phyloP scores from a whole-genome alignment of 208 protist genomes.

The Leishmania martiniquensis region DNA sequence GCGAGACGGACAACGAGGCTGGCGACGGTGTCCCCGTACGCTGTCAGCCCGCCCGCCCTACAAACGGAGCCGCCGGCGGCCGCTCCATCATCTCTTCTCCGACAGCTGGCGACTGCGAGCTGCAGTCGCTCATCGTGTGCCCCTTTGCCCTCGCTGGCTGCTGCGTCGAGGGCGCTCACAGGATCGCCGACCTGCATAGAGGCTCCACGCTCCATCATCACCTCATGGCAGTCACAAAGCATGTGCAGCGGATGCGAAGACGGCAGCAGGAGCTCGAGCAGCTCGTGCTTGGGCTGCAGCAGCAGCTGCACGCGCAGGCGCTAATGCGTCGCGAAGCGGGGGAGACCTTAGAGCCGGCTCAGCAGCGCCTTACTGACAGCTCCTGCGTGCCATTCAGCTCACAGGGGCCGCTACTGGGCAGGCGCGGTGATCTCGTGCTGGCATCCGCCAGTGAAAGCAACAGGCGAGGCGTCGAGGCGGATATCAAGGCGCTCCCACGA shows the following conservation, averaged over 20 bases:
- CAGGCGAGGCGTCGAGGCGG: too few relatives aligned
- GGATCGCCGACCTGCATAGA: slow-evolving; percentile 24
- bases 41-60: background rate
- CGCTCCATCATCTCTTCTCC: background rate
- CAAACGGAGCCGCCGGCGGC: background rate
- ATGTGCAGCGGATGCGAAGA: slow-evolving; percentile 23
- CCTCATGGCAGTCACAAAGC: slow-evolving; percentile 31
- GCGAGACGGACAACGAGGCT: background rate
- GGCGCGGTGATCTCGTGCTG: too few relatives aligned
- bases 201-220: slow-evolving; percentile 29
- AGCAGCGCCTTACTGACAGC: background rate
- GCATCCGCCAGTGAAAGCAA: background rate
- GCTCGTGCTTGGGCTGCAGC: slow-evolving; percentile 13
- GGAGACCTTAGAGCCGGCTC: background rate
- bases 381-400: background rate
- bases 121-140: slow-evolving; percentile 29
- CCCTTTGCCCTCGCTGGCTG: slow-evolving; percentile 38
- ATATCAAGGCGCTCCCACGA: slow-evolving; percentile 23
- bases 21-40: background rate
- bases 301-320: slow-evolving; percentile 15
- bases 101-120: background rate
- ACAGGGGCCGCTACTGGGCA: background rate
- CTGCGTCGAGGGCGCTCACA: slow-evolving; percentile 48
- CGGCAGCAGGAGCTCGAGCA: slow-evolving; percentile 39
- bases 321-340: background rate